phyloP scores from a whole-genome alignment of 805 yeast species.

The Jamesozyma hellenica region DNA sequence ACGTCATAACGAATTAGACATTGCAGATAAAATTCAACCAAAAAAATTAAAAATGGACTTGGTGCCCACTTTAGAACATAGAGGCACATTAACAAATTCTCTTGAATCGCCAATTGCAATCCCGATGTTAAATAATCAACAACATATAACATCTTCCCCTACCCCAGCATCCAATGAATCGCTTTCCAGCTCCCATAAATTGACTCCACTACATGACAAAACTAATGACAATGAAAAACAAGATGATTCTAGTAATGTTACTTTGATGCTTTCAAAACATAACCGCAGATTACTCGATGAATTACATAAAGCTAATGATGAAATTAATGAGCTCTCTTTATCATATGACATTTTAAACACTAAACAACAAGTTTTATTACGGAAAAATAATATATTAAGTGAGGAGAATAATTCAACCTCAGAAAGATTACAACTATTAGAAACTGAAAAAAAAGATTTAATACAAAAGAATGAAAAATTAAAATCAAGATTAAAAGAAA shows the following conservation, averaged over 20 bases:
- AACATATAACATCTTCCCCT: slow-evolving; percentile 2
- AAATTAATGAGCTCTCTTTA: slow-evolving; percentile 12
- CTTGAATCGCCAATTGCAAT: slow-evolving; percentile 20
- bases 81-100: background rate
- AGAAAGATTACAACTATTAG: slow-evolving; percentile 2
- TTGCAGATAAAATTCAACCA: background rate
- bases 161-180: background rate
- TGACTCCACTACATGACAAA: slow-evolving; percentile 16
- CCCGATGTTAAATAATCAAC: slow-evolving; percentile 16
- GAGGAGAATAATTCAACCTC: slow-evolving; percentile 5
- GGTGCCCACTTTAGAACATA: slow-evolving; percentile 12
- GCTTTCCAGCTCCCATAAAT: slow-evolving; percentile 9
- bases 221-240: background rate
- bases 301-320: slow-evolving; percentile 13
- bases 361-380: slow-evolving; percentile 6
- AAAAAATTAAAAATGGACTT: slow-evolving; percentile 15
- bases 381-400: slow-evolving; percentile 7
- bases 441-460: slow-evolving; percentile 8
- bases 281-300: slow-evolving; percentile 17
- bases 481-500: slow-evolving; percentile 13
- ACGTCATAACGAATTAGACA: background rate
- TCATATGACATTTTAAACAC: slow-evolving; percentile 9
- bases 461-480: slow-evolving; percentile 9
- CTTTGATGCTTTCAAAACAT: slow-evolving; percentile 11
- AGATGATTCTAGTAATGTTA: slow-evolving; percentile 4